These are phyloP conservation scores for Diplotaxis tenuifolia DNA, from an alignment of 345 rosid genomes.

Conservation along the genomic window DNA sequence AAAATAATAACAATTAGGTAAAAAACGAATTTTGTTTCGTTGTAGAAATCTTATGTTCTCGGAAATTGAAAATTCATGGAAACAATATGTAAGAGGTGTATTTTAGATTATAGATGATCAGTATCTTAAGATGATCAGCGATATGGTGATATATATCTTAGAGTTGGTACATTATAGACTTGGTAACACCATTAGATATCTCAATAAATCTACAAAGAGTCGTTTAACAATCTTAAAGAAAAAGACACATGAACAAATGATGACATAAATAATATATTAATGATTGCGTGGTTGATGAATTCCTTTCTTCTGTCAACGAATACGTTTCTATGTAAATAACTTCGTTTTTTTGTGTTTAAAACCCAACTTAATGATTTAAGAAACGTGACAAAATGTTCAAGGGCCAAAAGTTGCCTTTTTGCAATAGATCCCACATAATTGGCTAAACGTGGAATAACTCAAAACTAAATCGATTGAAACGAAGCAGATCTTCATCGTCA, in stretches of 20 bases:
- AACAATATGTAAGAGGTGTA: not conserved
- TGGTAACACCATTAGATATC: not conserved
- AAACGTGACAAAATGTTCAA: not conserved
- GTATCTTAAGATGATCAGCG: not conserved
- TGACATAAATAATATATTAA: not conserved
- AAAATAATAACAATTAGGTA: not conserved
- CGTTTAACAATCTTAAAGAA: not conserved
- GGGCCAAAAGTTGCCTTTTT: not conserved
- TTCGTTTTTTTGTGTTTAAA: not conserved
- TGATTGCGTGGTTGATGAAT: constrained; percentile 27
- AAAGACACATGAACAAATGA: constrained; percentile 24
- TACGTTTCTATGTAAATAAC: constrained; percentile 5
- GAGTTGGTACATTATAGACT: not conserved
- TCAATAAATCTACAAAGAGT: not conserved
- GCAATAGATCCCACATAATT: not conserved
- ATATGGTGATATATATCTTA: not conserved
- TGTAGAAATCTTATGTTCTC: no score
- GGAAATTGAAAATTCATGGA: not conserved
- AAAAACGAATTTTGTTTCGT: no score
- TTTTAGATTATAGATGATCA: not conserved
- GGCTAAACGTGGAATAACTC: not conserved
- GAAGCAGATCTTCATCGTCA: not conserved
- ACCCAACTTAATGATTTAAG: not conserved
- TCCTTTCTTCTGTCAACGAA: not conserved
- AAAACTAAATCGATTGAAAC: not conserved